Conservation (phyloP, 2,329 filamentous ascomycete species). For the Trichoderma hamatum region DNA sequence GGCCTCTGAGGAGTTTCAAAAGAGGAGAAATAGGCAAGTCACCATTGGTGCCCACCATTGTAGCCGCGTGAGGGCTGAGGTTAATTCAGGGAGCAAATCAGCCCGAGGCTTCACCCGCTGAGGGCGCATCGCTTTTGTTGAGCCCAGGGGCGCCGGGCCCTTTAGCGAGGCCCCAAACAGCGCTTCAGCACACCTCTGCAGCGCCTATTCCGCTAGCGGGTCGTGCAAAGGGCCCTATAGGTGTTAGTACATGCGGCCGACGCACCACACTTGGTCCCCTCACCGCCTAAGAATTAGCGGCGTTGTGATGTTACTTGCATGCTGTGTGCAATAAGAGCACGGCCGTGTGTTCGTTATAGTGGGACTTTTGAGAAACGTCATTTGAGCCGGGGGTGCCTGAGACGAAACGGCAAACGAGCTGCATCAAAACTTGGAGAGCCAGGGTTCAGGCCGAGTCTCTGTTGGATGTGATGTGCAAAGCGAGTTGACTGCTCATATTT, state of each 20-base stretch:
- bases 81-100: constrained; percentile 22
- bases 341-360: neutral
- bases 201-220: constrained; percentile 12
- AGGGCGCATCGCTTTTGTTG: constrained; percentile 10
- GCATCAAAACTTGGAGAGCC: neutral
- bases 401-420: neutral
- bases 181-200: constrained; percentile 14
- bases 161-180: constrained; percentile 2
- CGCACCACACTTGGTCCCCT: neutral
- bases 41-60: constrained; percentile 8
- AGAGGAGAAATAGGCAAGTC: neutral
- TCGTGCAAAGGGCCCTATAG: constrained; percentile 1
- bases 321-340: neutral
- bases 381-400: neutral
- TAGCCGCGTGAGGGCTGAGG: constrained; percentile 4
- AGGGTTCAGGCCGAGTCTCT: neutral
- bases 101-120: neutral
- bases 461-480: neutral
- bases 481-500: constrained; percentile 21
- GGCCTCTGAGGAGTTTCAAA: constrained; percentile 1
- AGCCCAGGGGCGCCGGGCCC: constrained; percentile 13
- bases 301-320: neutral
- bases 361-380: constrained; percentile 1
- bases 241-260: neutral
- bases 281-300: constrained; percentile 7